These are phyloP conservation scores for Fraxinus pennsylvanica DNA, from an alignment of 257 asterid genomes.

Conservation along the genomic window DNA sequence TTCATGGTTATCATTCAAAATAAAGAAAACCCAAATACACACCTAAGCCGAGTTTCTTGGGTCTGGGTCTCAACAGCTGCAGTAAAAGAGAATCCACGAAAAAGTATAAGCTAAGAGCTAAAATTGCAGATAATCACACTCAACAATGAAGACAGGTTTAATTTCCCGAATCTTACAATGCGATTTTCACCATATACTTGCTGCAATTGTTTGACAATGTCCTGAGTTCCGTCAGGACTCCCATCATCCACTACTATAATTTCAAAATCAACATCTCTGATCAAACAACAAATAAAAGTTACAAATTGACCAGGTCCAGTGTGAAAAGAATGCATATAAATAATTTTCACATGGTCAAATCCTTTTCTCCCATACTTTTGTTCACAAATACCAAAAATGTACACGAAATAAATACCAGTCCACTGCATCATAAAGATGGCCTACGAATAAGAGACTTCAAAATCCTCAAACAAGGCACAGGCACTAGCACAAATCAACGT, in stretches of 20 bases:
- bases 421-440: too few species aligned
- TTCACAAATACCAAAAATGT: too few species aligned
- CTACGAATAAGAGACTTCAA: too few species aligned
- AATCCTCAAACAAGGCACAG: too few species aligned
- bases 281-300: constrained; percentile 25
- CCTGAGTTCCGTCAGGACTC: constrained; percentile 99
- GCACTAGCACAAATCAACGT: too few species aligned
- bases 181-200: constrained; percentile 83
- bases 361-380: neutral
- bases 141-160: constrained; percentile 8
- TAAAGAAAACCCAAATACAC: constrained; percentile 29
- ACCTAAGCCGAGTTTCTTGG: constrained; percentile 93
- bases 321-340: neutral
- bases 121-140: constrained; percentile 6
- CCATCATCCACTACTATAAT: constrained; percentile 95
- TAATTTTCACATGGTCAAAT: neutral
- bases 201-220: constrained; percentile 84
- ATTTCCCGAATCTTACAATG: constrained; percentile 53
- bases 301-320: constrained; percentile 6
- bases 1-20: constrained; percentile 11
- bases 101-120: constrained; percentile 12
- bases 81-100: constrained; percentile 32
- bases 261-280: constrained; percentile 83
- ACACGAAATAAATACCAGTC: too few species aligned
- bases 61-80: constrained; percentile 88